Evolutionary conservation across 345 rosid species (phyloP), one percentile per base, ranked within the genome.

Genomic region (thale cress (Arabidopsis thaliana)): DNA sequence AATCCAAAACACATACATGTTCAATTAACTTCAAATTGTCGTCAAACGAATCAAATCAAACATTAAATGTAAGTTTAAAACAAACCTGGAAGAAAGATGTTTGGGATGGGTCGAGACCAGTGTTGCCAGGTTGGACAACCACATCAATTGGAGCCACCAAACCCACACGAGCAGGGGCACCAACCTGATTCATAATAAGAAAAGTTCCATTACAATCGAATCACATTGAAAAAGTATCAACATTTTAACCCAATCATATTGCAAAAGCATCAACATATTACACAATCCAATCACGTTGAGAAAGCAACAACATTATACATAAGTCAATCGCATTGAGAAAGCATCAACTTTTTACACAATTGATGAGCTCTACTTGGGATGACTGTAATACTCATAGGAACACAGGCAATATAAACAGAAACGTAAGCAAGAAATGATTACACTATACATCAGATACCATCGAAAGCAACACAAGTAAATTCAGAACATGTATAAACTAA

Each of bases 161-260:
- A 79, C 97, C 98, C 72, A 94, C 98, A 83, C 97, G 98, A 65
- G 98, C 98, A 78, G 99, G 99, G 33, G 99, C 99, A 72, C 99
- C 97, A 75, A 94, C 98, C 98, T 94, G 79, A 28, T 51, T 67
- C 33, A 63, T n/a, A 51, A 22, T 4, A 42, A 11, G 0, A 73
- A 36, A 41, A 28, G 9, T 42, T 25, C 1, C 8, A 24, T 38
- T 38, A 22, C 14, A 57, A 0, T 6, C 8, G 7, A 68, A 59
- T 20, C 16, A 70, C 7, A 38, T 7, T 41, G 2, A 63, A 23
- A 20, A 25, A 13, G 12, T 11, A 42, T 24, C 67, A 28, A 57
- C 64, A 8, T 36, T 5, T 3, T 2, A 56, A 1, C 3, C 5
- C 7, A 69, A 38, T 11, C 11, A 71, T 1, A 40, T 4, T 22